Conservation (phyloP, 2,329 filamentous ascomycete genomes). For the Fusarium sp. region DNA sequence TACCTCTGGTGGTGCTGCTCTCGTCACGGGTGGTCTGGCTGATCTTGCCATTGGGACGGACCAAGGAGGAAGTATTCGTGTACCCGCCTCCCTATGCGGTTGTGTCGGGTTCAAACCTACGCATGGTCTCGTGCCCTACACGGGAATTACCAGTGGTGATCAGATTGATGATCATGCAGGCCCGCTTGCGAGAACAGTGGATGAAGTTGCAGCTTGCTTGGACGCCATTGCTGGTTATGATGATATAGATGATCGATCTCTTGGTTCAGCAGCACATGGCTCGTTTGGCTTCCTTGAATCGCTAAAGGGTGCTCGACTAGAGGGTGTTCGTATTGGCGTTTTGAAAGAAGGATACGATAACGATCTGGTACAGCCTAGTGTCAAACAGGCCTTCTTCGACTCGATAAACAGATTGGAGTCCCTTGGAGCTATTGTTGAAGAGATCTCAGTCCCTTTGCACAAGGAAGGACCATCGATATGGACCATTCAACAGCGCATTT, state of each 20-base stretch:
- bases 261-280: constrained; percentile 50
- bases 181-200: constrained; percentile 56
- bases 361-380: constrained; percentile 54
- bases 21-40: constrained; percentile 58
- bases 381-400: constrained; percentile 56
- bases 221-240: constrained; percentile 63
- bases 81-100: constrained; percentile 57
- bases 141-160: constrained; percentile 61
- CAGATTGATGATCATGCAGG: constrained; percentile 65
- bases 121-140: constrained; percentile 64
- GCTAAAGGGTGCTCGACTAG: not conserved
- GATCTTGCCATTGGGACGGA: constrained; percentile 63
- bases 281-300: constrained; percentile 39
- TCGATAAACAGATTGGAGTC: constrained; percentile 57
- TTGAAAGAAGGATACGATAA: constrained; percentile 60
- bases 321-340: constrained; percentile 57
- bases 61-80: constrained; percentile 61
- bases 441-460: constrained; percentile 64
- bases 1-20: constrained; percentile 60
- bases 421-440: constrained; percentile 63
- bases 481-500: constrained; percentile 62
- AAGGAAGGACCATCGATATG: constrained; percentile 62
- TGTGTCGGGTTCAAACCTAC: constrained; percentile 65
- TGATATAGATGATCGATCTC: constrained; percentile 60
- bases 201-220: constrained; percentile 57